Base-by-base conservation (phyloP, 2,329 filamentous ascomycete species). In the Penicillium sp. region DNA sequence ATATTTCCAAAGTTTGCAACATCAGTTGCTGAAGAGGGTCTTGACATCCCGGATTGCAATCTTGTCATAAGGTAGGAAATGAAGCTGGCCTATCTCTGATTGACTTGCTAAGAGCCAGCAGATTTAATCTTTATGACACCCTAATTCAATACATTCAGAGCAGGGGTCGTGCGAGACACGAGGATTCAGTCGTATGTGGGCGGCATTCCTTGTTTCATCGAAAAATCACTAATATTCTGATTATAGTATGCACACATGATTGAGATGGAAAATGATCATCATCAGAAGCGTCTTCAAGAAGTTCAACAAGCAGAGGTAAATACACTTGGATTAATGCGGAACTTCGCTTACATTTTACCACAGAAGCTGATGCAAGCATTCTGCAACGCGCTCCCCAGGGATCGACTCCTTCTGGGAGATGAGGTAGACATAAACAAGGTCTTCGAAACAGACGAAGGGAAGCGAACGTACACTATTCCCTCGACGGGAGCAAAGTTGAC, bases 111-210 rank as follows among this genome's bases (percentile, higher is more conserved):
- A 45, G 8, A 15, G 2, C 0, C 1, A 11, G 44, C n/a, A 76
- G 92, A 2, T 99, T 97, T 66, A 91, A 97, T 68, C 82, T 96
- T 2, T 96, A 92, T 73, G 81, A 82, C 11, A 97, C 93, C 0
- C 86, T 96, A 72, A 97, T 97, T 50, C 90, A 96, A 67, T 97
- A 97, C 69, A 87, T 97, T 20, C 94, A 99, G 71, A 97, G 92
- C 14, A 85, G 91, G 59, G 94, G 94, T 0, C 85, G 94, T 51
- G 94, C 94, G 12, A 84, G 94, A 37, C 89, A 91, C 65, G 73
- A 76, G 0, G 82, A 88, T 52, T 97, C 94, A 0, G 86, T 83
- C 45, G 75, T 75, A 65, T 55, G 62, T 26, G 31, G 33, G 26
- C n/a, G 14, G 31, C 18, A 11, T 25, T 20, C 6, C 5, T 22